Conservation (phyloP, 768 basidiomycete species). For the Kwoniella europaea region DNA sequence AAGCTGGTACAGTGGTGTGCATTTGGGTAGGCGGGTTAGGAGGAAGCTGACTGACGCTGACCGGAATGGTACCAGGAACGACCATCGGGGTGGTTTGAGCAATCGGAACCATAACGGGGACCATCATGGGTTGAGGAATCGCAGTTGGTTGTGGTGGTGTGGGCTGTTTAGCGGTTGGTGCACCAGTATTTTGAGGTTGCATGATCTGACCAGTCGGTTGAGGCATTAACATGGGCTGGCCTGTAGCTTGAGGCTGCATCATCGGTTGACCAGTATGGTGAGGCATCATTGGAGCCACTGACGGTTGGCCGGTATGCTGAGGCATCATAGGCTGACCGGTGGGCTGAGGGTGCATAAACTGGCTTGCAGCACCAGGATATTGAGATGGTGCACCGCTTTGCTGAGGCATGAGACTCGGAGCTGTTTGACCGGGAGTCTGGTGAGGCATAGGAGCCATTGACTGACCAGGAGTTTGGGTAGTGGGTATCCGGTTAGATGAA, state of each 20-base stretch:
- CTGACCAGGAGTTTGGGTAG: background rate
- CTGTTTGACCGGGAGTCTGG: slow-evolving; percentile 3
- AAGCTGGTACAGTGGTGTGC: slow-evolving; percentile 15
- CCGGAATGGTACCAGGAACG: slow-evolving; percentile 8
- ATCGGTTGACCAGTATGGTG: slow-evolving; percentile 2
- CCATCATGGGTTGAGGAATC: slow-evolving; percentile 20
- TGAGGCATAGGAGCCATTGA: slow-evolving; percentile 1
- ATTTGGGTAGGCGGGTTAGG: slow-evolving; percentile 8
- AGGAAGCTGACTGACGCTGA: slow-evolving; percentile 16
- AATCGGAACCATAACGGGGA: slow-evolving; percentile 17
- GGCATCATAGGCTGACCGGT: slow-evolving; percentile 2
- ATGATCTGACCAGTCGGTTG: slow-evolving; percentile 2
- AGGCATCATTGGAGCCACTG: background rate
- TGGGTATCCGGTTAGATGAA: background rate
- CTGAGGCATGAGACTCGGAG: background rate
- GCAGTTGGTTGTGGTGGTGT: slow-evolving; percentile 14
- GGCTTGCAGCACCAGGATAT: background rate
- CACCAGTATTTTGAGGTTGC: slow-evolving; percentile 8
- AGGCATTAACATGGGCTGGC: slow-evolving; percentile 9
- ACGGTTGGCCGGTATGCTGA: background rate
- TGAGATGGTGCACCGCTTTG: background rate
- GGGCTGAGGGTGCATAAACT: slow-evolving; percentile 1
- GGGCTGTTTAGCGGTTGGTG: slow-evolving; percentile 17
- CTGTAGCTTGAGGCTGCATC: slow-evolving; percentile 20
- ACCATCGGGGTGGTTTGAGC: slow-evolving; percentile 12